These are phyloP conservation scores for Suillus sp. DNA, from an alignment of 768 basidiomycete species.

Conservation along the genomic window DNA sequence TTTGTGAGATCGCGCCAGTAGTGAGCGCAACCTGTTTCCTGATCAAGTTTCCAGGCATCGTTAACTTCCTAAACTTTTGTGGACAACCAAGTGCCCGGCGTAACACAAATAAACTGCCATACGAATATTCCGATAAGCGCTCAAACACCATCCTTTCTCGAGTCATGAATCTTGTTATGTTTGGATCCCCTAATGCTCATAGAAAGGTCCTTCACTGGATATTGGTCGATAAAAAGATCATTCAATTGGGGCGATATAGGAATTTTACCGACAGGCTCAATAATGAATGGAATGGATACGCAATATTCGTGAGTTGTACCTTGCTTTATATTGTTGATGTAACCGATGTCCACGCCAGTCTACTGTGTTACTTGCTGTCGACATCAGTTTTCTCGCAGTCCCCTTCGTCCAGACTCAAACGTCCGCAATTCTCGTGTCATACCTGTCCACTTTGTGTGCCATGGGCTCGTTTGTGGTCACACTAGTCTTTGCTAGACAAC, in stretches of 20 bases:
- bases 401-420: constrained; percentile 30
- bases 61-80: too few relatives aligned
- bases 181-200: constrained; percentile 48
- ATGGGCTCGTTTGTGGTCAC: constrained; percentile 13
- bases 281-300: constrained; percentile 50
- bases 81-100: too few relatives aligned
- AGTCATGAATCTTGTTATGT: constrained; percentile 38
- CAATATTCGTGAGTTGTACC: constrained; percentile 44
- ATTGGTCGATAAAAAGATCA: too few relatives aligned
- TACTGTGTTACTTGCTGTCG: constrained; percentile 15
- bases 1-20: too few relatives aligned
- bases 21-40: too few relatives aligned
- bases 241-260: constrained; percentile 34
- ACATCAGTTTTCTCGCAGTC: constrained; percentile 14
- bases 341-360: neutral
- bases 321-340: too few relatives aligned
- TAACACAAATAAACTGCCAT: too few relatives aligned
- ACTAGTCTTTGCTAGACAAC: constrained; percentile 12
- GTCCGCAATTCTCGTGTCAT: constrained; percentile 2
- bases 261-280: constrained; percentile 43
- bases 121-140: neutral
- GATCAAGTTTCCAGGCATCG: too few relatives aligned
- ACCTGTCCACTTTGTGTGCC: constrained; percentile 11
- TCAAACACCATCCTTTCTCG: constrained; percentile 34
- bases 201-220: constrained; percentile 34